Evolutionary conservation across 2,329 filamentous ascomycete genomes (phyloP).

Genomic region (Chaetomiaceae sp.): DNA sequence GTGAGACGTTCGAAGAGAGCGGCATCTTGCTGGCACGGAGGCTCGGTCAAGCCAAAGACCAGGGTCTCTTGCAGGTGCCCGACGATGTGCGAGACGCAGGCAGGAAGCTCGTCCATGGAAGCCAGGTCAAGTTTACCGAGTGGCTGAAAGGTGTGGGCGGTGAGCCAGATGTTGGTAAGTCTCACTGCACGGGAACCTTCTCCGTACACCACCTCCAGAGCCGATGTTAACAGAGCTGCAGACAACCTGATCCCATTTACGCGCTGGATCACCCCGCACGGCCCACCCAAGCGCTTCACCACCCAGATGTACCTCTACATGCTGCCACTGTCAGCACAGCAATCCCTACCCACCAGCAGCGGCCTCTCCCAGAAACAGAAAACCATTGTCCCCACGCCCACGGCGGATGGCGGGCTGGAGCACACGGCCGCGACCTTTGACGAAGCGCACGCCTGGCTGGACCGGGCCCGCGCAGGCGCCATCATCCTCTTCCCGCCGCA

Average conservation of each 20-base stretch:
- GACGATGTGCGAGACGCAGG: constrained; percentile 57
- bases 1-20: constrained; percentile 93
- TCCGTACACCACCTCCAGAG: not conserved
- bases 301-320: constrained; percentile 98
- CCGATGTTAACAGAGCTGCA: constrained; percentile 22
- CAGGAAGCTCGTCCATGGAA: constrained; percentile 61
- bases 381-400: constrained; percentile 61
- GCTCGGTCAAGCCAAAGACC: not conserved
- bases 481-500: constrained; percentile 91
- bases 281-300: constrained; percentile 70
- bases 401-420: constrained; percentile 54
- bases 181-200: not conserved
- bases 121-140: constrained; percentile 57
- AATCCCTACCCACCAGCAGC: constrained; percentile 15
- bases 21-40: constrained; percentile 69
- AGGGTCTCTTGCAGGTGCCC: constrained; percentile 53
- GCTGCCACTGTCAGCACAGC: constrained; percentile 53
- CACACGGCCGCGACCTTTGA: constrained; percentile 72
- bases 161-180: constrained; percentile 57
- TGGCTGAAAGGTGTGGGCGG: constrained; percentile 56
- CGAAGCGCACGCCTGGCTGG: constrained; percentile 62
- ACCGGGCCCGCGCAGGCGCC: constrained; percentile 53
- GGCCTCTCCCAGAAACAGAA: constrained; percentile 34
- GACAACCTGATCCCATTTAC: constrained; percentile 75
- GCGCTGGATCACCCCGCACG: constrained; percentile 79